A percentile compares a stretch with the other conserved stretches of the same genome.
Conservation (phyloP, 495 filamentous ascomycete species). For the Cetradonia linearis region DNA sequence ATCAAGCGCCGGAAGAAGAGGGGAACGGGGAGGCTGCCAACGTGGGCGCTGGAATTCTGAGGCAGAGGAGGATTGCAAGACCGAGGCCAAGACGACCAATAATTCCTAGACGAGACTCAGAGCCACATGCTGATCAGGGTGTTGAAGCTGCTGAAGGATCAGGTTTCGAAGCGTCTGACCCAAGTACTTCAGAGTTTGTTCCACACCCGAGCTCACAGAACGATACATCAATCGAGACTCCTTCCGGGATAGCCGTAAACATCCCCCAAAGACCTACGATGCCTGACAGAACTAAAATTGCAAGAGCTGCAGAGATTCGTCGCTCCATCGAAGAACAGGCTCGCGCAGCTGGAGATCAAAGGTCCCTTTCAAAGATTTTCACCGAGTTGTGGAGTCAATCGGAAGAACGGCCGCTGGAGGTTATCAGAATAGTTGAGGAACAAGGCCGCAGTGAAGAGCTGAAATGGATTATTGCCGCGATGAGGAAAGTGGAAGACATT, state of each 20-base stretch:
- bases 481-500: conserved; percentile 26
- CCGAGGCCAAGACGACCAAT: conserved; percentile 12
- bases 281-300: conserved; percentile 27
- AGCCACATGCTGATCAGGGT: not conserved
- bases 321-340: conserved; percentile 32
- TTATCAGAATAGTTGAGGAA: conserved; percentile 51
- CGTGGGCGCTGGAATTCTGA: conserved; percentile 6
- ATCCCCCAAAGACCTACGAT: conserved; percentile 18
- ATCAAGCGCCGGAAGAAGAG: conserved; percentile 23
- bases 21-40: conserved; percentile 13
- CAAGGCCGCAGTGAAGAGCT: conserved; percentile 49
- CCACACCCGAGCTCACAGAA: not conserved
- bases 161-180: not conserved
- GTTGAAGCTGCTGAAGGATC: conserved; percentile 5
- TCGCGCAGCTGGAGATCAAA: conserved; percentile 17
- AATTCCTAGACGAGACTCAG: not conserved
- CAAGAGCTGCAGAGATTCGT: conserved; percentile 32
- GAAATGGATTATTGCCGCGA: conserved; percentile 37
- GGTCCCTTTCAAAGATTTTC: conserved; percentile 36
- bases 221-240: not conserved
- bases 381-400: conserved; percentile 42
- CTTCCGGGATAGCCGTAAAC: not conserved
- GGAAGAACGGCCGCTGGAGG: conserved; percentile 48
- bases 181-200: not conserved
- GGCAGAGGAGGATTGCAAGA: conserved; percentile 13